Base-by-base conservation (phyloP, 208 protist genomes). In the Leishmania guyanensis region DNA sequence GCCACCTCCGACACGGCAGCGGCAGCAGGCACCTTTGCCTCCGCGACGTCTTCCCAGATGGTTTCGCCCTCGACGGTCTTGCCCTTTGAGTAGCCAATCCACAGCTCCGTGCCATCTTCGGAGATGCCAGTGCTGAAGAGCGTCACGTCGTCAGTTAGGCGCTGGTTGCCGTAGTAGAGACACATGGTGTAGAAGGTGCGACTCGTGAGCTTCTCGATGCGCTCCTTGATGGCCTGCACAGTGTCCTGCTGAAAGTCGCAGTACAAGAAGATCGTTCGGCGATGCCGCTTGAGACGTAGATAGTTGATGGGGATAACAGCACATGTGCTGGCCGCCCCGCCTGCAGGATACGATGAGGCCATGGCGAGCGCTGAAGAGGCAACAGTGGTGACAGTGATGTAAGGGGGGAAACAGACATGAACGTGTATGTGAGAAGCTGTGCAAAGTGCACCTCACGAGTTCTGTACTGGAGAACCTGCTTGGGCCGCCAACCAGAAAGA, bases 171-270 rank as follows among this genome's bases (percentile, higher is more conserved):
- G 26, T 93, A 85, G 83, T 93, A 96, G 29, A 98, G 89, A 20
- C 88, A 86, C 71, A 93, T 90, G 20, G 85, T 92, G 85, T 96
- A 95, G 75, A 96, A 96, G 16, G 84, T 92, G 46, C 90, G 88
- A 29, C 91, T 90, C 16, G 91, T 96, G 50, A 98, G 84, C 82
- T 96, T 97, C 77, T 96, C 95, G 43, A 96, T 83, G 8, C 95
- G 88, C 85, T 98, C 95, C 82, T 98, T 98, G 53, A 98, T 95
- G 8, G 90, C 90, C 85, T 97, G 95, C 80, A 98, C 93, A 3
- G 95, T 97, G 83, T 98, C 95, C 69, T 94, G 92, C 77, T 96
- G 90, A 50, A 98, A 92, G 80, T 98, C 95, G 78, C 95, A 98
- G 86, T 96, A 93, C 54, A 98, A 77, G 81, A 98, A 98, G 51